phyloP scores from a whole-genome alignment of 371 early-diverging fungal species.

The Lichtheimia ornata region DNA sequence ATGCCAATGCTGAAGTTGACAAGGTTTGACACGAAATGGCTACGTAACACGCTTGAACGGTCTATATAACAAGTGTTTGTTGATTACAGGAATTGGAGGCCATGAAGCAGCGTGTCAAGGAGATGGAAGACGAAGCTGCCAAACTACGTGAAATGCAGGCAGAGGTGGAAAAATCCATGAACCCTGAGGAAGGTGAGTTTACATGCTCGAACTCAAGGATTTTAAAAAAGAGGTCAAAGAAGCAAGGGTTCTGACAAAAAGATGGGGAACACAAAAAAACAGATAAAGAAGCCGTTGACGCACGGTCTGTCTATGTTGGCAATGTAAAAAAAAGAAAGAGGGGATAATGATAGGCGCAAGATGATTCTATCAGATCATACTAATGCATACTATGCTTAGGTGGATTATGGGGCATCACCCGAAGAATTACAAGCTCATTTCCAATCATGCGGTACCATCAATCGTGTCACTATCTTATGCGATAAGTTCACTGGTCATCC shows the following conservation, averaged over 20 bases:
- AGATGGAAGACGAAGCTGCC: conserved; percentile 96
- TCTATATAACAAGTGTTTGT: not conserved
- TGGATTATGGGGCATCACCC: conserved; percentile 94
- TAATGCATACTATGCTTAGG: conserved; percentile 39
- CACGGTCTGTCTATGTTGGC: conserved; percentile 94
- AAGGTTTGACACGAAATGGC: conserved; percentile 22
- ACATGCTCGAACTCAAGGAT: not conserved
- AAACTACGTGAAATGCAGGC: conserved; percentile 91
- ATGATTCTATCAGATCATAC: conserved; percentile 1
- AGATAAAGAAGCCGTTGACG: conserved; percentile 86
- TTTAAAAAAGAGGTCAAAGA: not conserved
- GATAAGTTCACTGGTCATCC: conserved; percentile 96
- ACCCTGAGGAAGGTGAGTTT: conserved; percentile 59
- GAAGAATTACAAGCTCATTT: conserved; percentile 97
- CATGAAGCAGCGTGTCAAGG: conserved; percentile 85
- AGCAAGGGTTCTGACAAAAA: conserved; percentile 2
- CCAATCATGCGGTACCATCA: conserved; percentile 95
- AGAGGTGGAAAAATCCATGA: conserved; percentile 82
- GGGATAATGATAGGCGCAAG: not conserved
- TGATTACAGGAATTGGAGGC: conserved; percentile 67
- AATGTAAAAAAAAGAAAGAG: conserved; percentile 64
- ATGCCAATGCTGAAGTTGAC: conserved; percentile 32
- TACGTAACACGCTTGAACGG: not conserved
- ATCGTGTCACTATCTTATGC: conserved; percentile 93
- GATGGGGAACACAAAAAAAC: conserved; percentile 12